Base-by-base conservation (phyloP, 2,329 filamentous ascomycete genomes). In the Botrytis medusae region DNA sequence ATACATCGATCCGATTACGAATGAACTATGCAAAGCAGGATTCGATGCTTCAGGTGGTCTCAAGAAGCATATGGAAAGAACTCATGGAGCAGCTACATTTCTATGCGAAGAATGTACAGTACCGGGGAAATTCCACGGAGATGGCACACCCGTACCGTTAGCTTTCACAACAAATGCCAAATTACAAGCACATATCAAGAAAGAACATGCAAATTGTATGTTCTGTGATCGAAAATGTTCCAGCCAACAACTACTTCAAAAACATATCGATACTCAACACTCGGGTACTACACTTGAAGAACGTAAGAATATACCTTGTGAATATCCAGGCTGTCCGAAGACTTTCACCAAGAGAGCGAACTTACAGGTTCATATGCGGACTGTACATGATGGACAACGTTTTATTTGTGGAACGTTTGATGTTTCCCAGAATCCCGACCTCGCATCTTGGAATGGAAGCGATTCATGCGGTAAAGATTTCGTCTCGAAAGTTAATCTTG, bases 311-410 rank as follows among this genome's bases (percentile, higher is more conserved):
- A 89, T 91, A 69, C 81, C 84, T 1, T 97, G 95, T 80, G 87
- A 89, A 0, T 86, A 90, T 79, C 83, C 86, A 0, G 91, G 87
- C 34, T 98, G 95, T 81, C 85, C 84, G 72, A 93, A 93, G 79
- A 89, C 86, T 71, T 98, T 98, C 82, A 95, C 93, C 29, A 93
- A 92, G 80, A 90, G 88, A 75, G 91, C 92, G n/a, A 98, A 97
- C 78, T 86, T 97, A 69, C 92, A 91, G 25, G 89, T 91, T 0
- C 95, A 98, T 80, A 85, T 95, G 72, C 90, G 91, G 73, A 91
- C 89, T 18, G 90, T 91, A 0, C 95, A 98, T 80, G 87, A 94
- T 76, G 91, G 93, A 29, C 84, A 90, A 76, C 90, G 90, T 16
- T 98, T 93, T 79, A 85, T 93, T n/a, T 98, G 95, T 79, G 93